Conservation (phyloP, 768 basidiomycete species). For the Leccinum incarnatum region DNA sequence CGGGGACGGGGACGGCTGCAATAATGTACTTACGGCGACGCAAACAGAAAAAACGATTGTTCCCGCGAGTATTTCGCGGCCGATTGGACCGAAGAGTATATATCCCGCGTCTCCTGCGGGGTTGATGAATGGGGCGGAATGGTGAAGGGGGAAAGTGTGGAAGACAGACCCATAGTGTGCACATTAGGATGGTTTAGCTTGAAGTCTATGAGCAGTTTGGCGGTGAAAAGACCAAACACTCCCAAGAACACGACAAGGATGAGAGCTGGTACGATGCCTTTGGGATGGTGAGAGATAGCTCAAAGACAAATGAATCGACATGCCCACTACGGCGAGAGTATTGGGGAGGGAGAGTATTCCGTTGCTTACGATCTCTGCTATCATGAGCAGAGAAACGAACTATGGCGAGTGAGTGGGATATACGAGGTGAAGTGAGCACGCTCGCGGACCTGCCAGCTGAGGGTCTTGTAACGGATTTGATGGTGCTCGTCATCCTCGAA, state of each 20-base stretch:
- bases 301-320: neutral
- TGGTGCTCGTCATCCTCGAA: constrained; percentile 43
- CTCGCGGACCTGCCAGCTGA: constrained; percentile 2
- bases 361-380: constrained; percentile 6
- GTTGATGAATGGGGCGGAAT: neutral
- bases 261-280: constrained; percentile 10
- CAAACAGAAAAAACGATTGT: constrained; percentile 1
- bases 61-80: constrained; percentile 2
- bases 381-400: constrained; percentile 2
- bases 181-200: constrained; percentile 46
- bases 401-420: neutral
- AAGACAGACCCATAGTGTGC: constrained; percentile 46
- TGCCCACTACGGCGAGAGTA: constrained; percentile 2
- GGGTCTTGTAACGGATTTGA: constrained; percentile 3
- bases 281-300: neutral
- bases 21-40: neutral
- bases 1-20: neutral
- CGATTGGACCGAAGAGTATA: constrained; percentile 3
- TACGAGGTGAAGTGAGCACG: too few relatives aligned
- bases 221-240: constrained; percentile 16
- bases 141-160: neutral
- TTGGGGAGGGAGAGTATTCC: neutral
- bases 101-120: constrained; percentile 4
- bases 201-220: constrained; percentile 43
- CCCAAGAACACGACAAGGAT: constrained; percentile 2